These are phyloP conservation scores for Capronia americana DNA, from an alignment of 2,329 filamentous ascomycete species.

Conservation along the genomic window DNA sequence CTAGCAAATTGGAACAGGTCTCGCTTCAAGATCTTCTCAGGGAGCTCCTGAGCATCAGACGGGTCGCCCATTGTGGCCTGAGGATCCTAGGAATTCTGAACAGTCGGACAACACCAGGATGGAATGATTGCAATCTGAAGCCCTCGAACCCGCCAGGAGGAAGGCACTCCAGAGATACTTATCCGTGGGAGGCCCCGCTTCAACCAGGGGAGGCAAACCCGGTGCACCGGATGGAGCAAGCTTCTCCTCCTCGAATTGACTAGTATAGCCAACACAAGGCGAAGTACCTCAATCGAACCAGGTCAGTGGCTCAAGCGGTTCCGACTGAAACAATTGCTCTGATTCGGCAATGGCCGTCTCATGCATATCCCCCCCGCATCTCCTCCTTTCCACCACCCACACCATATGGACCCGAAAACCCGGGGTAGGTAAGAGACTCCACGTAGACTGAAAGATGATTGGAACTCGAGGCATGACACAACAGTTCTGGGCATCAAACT, in stretches of 20 bases:
- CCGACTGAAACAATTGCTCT: conserved; percentile 11
- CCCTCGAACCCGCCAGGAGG: not conserved
- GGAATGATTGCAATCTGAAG: not conserved
- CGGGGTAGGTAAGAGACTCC: conserved; percentile 22
- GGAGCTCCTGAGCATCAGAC: conserved; percentile 28
- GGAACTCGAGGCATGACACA: not conserved
- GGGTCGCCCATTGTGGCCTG: conserved; percentile 31
- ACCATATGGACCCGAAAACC: conserved; percentile 25
- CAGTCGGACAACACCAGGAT: not conserved
- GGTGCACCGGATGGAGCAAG: conserved; percentile 30
- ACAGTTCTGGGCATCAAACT: not conserved
- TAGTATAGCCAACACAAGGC: not conserved
- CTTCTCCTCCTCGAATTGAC: conserved; percentile 24
- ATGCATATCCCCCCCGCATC: conserved; percentile 28
- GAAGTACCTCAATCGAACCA: conserved; percentile 2
- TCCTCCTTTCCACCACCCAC: conserved; percentile 12
- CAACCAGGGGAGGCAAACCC: conserved; percentile 6
- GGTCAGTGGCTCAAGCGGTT: conserved; percentile 22
- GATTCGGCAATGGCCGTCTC: conserved; percentile 15
- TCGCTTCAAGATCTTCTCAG: conserved; percentile 30
- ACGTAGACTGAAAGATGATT: conserved; percentile 8
- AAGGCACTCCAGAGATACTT: conserved; percentile 8
- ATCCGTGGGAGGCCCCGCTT: conserved; percentile 13
- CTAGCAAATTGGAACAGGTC: conserved; percentile 32
- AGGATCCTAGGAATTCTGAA: not conserved